Base-by-base conservation (phyloP, 768 basidiomycete genomes). In the Lentinula guzmanii region DNA sequence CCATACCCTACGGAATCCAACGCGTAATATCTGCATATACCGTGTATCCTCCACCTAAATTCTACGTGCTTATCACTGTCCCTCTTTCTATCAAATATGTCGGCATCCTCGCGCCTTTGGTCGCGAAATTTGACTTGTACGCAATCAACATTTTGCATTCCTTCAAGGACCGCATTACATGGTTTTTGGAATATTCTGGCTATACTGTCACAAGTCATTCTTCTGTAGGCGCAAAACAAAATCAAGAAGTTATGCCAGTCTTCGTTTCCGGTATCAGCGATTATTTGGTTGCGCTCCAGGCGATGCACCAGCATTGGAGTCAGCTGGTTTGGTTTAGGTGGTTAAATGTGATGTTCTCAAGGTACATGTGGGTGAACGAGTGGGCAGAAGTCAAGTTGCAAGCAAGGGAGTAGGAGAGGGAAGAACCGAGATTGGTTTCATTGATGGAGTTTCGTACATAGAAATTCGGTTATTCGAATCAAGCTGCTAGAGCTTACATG, bases 291-390 rank as follows among this genome's bases (percentile, higher is more conserved):
- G 83, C 88, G 3, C 68, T 90, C 11, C 67, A 73, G 31, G 93
- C 94, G 5, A 93, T 95, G 86, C 72, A 74, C 63, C 74, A 79
- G 61, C 95, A 97, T 66, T 63, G 74, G 58, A 86, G 85, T 62
- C 95, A 97, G 76, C 74, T 93, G 62, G 83, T 85, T 46, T 95
- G 94, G 94, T 96, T 93, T 76, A 83, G 95, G 45, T 93, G 89
- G 84, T 74, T 95, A 60, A 91, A 94, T 69, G 78, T 95, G 42
- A 64, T 74, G 21, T 91, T 88, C 69, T 94, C 91, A 16, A 80
- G 89, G 61, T 93, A 95, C 69, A 90, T 96, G 91, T 96, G 95
- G 94, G 84, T 91, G 31, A 95, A 95, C 64, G 87, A 91, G 64
- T 92, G 91, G 83, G 76, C 79, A 2, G 82, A 86, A 69, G 67